These are phyloP conservation scores for Hymenoscyphus fructigenus DNA, from an alignment of 2,329 filamentous ascomycete genomes.

Conservation along the genomic window DNA sequence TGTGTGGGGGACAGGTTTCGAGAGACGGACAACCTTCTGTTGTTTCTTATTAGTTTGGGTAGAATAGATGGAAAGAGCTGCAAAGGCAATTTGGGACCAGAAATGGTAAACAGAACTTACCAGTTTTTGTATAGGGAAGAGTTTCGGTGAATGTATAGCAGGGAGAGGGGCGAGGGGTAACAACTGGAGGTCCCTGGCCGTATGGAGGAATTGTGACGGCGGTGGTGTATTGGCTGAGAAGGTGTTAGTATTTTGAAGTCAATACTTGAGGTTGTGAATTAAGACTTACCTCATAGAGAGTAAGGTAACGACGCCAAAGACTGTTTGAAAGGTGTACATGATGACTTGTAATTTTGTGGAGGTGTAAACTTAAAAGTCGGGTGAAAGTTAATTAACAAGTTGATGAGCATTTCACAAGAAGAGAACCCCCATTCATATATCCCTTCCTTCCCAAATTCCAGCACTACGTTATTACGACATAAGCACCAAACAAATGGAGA, in stretches of 20 bases:
- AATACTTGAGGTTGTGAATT: not conserved
- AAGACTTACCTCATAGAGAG: not conserved
- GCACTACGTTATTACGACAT: not conserved
- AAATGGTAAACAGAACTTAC: constrained; percentile 1
- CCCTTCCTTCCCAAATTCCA: not conserved
- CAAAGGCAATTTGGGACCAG: too few species aligned
- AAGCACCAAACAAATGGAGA: not conserved
- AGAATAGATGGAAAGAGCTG: not conserved
- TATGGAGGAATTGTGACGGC: not conserved
- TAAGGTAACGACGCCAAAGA: not conserved
- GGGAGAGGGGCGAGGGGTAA: not conserved
- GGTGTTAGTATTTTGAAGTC: not conserved
- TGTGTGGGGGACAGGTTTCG: constrained; percentile 3
- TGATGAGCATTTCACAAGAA: not conserved
- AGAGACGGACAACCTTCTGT: not conserved
- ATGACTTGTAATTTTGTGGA: not conserved
- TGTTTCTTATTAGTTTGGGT: not conserved
- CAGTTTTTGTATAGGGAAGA: not conserved
- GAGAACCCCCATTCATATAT: not conserved
- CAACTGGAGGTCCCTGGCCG: not conserved
- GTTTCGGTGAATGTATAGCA: constrained; percentile 5
- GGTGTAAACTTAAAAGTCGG: not conserved
- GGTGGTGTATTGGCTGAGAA: not conserved
- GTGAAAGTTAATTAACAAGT: not conserved
- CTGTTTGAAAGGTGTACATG: not conserved